Conservation (phyloP, 768 basidiomycete species). For the Termitomyces titanicus region DNA sequence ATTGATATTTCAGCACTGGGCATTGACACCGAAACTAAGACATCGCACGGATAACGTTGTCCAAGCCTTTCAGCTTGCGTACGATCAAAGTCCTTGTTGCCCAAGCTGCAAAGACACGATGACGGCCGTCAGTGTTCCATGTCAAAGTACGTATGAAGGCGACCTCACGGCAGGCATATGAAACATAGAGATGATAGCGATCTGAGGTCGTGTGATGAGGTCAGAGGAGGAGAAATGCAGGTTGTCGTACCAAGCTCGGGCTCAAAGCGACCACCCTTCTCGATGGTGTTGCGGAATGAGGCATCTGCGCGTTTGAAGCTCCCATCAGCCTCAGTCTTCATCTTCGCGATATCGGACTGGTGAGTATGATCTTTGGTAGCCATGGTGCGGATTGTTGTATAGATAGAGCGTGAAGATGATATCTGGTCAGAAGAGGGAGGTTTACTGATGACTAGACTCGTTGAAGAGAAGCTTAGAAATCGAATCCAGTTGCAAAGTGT, state of each 20-base stretch:
- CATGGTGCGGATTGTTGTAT: constrained; percentile 10
- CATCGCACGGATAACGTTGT: constrained; percentile 70
- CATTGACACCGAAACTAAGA: constrained; percentile 9
- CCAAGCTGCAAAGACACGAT: constrained; percentile 61
- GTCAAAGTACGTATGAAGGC: not conserved
- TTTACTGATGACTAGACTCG: constrained; percentile 2
- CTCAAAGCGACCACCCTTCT: constrained; percentile 55
- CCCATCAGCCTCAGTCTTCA: constrained; percentile 45
- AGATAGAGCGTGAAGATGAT: not conserved
- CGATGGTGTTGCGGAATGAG: constrained; percentile 52
- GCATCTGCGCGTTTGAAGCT: constrained; percentile 52
- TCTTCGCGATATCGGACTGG: constrained; percentile 50
- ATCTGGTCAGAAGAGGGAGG: not conserved
- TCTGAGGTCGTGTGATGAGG: constrained; percentile 34
- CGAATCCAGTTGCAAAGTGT: not conserved
- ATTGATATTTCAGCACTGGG: constrained; percentile 8
- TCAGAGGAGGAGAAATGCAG: not conserved
- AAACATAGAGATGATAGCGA: constrained; percentile 91
- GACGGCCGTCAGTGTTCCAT: constrained; percentile 1
- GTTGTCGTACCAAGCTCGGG: constrained; percentile 71
- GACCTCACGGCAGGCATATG: constrained; percentile 74
- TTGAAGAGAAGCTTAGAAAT: constrained; percentile 5
- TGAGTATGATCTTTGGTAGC: constrained; percentile 26
- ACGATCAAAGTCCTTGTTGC: constrained; percentile 88
- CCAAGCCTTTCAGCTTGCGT: constrained; percentile 88